Evolutionary conservation across 75 land plant species (phyloP), one percentile per base, ranked within the genome.

Genomic region (Sequoia sempervirens): DNA sequence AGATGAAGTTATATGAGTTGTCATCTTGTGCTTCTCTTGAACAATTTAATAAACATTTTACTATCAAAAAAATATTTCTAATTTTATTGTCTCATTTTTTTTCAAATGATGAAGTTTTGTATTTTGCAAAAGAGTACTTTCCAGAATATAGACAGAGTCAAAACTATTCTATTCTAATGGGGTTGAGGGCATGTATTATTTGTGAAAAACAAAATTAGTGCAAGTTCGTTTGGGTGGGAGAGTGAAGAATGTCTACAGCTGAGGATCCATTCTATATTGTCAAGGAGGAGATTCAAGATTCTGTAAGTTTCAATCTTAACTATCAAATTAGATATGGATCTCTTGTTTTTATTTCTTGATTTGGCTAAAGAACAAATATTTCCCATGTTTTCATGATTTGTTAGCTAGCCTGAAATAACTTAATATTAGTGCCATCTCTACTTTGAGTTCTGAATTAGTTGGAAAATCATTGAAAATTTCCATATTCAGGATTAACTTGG

Each of bases 241-340:
- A 61, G 6, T 61, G 10, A 30, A 69, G 3, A 36, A 92, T 93
- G 92, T 85, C 91, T 82, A 84, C 95, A 30, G 93, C 98, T 74
- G 92, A 92, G 81, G 98, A 96, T 90, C 98, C 98, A 47, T 96
- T 96, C 79, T 96, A 95, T 85, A 91, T 96, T 70, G 98, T 96
- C 17, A 96, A 95, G 84, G 97, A 96, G 79, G 98, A 96, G 88
- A 93, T 96, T 81, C 96, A 96, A 83, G 97, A 95, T 38, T 96
- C 94, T 84, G 98, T 96, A 85, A 91, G 95, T 75, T 45, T 58
- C 20, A 72, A 15, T 28, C 17, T 38, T 46, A 32, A 56, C 18
- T 50, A 4, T 23, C 26, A 61, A 20, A 61, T 61, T 6, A 20
- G 66, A 61, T 61, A 20, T 61, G 7, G 23, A 61, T 61, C 66